A percentile compares a stretch with the other conserved stretches of the same genome.
phyloP scores from a whole-genome alignment of 805 yeast species.

The Saccharomycopsis microspora region DNA sequence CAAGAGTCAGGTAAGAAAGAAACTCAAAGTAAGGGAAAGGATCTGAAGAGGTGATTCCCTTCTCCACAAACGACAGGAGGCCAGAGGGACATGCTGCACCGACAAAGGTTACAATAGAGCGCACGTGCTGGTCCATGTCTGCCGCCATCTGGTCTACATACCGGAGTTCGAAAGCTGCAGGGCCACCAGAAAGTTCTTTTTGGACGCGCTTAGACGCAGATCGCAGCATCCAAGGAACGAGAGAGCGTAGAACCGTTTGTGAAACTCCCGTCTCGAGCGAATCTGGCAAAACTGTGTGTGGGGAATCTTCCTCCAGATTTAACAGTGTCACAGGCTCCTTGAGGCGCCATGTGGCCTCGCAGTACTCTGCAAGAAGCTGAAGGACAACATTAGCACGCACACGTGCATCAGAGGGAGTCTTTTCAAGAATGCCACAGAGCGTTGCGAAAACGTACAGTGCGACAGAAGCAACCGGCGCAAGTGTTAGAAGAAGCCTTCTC shows the following conservation, averaged over 20 bases:
- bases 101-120: conserved; percentile 10
- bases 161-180: conserved; percentile 12
- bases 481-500: conserved; percentile 5
- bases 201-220: conserved; percentile 9
- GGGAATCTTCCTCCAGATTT: conserved; percentile 14
- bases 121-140: conserved; percentile 14
- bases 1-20: conserved; percentile 8
- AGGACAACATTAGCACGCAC: conserved; percentile 5
- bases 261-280: conserved; percentile 7
- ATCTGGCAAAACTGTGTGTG: conserved; percentile 14
- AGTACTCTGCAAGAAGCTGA: conserved; percentile 8
- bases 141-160: conserved; percentile 11
- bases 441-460: conserved; percentile 9
- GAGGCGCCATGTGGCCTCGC: conserved; percentile 14
- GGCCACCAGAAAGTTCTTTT: conserved; percentile 9
- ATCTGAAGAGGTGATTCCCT: conserved; percentile 6
- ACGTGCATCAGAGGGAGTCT: conserved; percentile 1
- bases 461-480: background rate
- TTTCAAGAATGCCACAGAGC: conserved; percentile 6
- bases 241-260: conserved; percentile 3
- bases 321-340: conserved; percentile 12
- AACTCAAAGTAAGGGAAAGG: conserved; percentile 12
- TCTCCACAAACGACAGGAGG: conserved; percentile 11
- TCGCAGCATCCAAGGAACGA: conserved; percentile 11
- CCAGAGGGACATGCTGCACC: conserved; percentile 11